Evolutionary conservation across 129 eudicot genomes (phyloP).

Genomic region (Solidago caesia): DNA sequence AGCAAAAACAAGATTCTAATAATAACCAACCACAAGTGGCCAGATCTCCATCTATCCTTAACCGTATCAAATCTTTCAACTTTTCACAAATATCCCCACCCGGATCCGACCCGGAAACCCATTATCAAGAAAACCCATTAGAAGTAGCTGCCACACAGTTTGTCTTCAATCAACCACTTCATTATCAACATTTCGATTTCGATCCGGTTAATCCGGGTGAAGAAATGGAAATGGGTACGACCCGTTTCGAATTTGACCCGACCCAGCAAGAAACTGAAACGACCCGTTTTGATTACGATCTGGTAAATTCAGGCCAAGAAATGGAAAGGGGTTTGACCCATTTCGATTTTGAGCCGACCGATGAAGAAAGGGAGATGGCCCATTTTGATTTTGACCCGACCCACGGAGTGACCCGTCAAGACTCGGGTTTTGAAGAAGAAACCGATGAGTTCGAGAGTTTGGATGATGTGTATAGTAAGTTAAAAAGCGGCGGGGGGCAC

Average conservation of each 20-base stretch:
- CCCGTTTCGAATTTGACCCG: conserved; percentile 12
- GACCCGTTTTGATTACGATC: not conserved
- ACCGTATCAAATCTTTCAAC: conserved; percentile 74
- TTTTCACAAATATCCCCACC: conserved; percentile 42
- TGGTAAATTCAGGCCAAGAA: not conserved
- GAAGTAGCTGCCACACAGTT: conserved; percentile 41
- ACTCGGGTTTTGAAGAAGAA: conserved; percentile 16
- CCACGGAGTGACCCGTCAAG: conserved; percentile 5
- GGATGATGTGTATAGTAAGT: conserved; percentile 71
- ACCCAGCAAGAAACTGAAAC: not conserved
- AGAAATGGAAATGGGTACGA: not conserved
- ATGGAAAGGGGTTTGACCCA: conserved; percentile 3
- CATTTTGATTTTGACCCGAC: conserved; percentile 30
- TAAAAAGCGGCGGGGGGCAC: conserved; percentile 24
- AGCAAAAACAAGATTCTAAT: not conserved
- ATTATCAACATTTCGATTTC: conserved; percentile 36
- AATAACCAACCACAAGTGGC: conserved; percentile 28
- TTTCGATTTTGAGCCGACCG: conserved; percentile 28
- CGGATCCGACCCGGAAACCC: conserved; percentile 11
- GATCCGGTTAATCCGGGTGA: conserved; percentile 7
- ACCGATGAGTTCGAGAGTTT: conserved; percentile 35
- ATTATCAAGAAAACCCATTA: conserved; percentile 21
- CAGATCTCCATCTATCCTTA: conserved; percentile 65
- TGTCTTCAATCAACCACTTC: conserved; percentile 34
- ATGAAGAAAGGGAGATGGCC: not conserved